These are phyloP conservation scores for Fagopyrum homotropicum DNA, from an alignment of 148 eudicot genomes.

Conservation along the genomic window DNA sequence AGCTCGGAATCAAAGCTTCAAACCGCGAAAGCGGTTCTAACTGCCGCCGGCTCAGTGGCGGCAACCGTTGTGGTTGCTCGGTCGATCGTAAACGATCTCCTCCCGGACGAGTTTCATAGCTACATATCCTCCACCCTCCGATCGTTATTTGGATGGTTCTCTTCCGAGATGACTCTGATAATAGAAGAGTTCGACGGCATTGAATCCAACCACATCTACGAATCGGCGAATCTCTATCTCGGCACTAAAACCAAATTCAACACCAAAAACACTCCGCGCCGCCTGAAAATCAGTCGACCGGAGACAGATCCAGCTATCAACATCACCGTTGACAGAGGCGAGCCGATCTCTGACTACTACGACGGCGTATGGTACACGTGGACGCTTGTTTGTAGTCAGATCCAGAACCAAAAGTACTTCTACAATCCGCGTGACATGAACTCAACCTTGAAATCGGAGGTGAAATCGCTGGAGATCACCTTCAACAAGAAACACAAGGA, in stretches of 20 bases:
- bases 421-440: slow-evolving; percentile 3
- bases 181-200: slow-evolving; percentile 9
- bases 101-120: slow-evolving; percentile 7
- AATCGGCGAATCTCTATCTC: slow-evolving; percentile 6
- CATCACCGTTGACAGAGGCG: slow-evolving; percentile 8
- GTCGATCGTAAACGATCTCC: neutral
- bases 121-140: neutral
- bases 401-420: neutral
- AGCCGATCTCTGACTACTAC: slow-evolving; percentile 1
- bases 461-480: slow-evolving; percentile 14
- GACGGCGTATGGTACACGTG: slow-evolving; percentile 5
- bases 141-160: slow-evolving; percentile 5
- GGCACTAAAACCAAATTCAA: neutral
- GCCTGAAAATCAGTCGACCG: slow-evolving; percentile 10
- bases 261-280: neutral
- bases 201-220: slow-evolving; percentile 13
- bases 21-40: slow-evolving; percentile 4
- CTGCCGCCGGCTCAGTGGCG: slow-evolving; percentile 5
- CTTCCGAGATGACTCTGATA: slow-evolving; percentile 8
- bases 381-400: slow-evolving; percentile 1
- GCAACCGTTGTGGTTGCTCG: slow-evolving; percentile 4
- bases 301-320: neutral
- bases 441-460: slow-evolving; percentile 8
- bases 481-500: slow-evolving; percentile 23
- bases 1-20: neutral